Conservation (phyloP, 768 basidiomycete genomes). For the Collybiopsis luxurians region DNA sequence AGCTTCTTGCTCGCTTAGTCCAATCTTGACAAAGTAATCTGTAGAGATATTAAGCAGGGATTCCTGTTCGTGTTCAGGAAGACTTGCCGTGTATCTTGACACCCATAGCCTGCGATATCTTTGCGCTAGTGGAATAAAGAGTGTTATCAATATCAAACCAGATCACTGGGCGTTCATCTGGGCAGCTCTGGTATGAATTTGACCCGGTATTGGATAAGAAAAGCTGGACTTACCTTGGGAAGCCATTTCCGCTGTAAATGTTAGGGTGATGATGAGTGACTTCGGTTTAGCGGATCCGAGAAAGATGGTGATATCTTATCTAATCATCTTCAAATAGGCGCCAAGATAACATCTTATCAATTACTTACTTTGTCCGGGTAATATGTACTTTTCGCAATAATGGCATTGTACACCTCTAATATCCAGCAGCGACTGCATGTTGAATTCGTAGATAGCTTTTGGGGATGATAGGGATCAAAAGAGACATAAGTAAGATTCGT, state of each 20-base stretch:
- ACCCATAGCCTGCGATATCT: constrained; percentile 79
- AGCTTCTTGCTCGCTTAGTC: constrained; percentile 66
- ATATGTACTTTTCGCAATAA: too few relatives aligned
- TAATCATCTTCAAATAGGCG: too few relatives aligned
- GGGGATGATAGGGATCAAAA: too few relatives aligned
- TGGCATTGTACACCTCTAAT: too few relatives aligned
- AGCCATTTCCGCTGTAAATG: neutral
- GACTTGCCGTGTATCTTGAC: constrained; percentile 64
- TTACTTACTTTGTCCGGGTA: too few relatives aligned
- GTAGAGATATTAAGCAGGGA: neutral
- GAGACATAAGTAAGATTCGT: too few relatives aligned
- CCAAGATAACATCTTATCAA: too few relatives aligned
- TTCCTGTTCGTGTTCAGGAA: too few relatives aligned
- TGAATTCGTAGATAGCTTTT: too few relatives aligned
- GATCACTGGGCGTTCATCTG: constrained; percentile 60
- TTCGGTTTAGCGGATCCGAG: too few relatives aligned
- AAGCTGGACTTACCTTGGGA: neutral
- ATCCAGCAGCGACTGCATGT: too few relatives aligned
- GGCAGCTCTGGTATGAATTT: neutral
- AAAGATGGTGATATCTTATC: too few relatives aligned
- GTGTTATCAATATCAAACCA: constrained; percentile 92
- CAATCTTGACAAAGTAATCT: constrained; percentile 77
- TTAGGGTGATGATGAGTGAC: neutral
- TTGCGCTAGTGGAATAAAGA: constrained; percentile 73
- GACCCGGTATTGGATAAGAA: neutral